Evolutionary conservation across 1,284 basidiomycete genomes (phyloP).

Genomic region (Trichosporon ovoides): DNA sequence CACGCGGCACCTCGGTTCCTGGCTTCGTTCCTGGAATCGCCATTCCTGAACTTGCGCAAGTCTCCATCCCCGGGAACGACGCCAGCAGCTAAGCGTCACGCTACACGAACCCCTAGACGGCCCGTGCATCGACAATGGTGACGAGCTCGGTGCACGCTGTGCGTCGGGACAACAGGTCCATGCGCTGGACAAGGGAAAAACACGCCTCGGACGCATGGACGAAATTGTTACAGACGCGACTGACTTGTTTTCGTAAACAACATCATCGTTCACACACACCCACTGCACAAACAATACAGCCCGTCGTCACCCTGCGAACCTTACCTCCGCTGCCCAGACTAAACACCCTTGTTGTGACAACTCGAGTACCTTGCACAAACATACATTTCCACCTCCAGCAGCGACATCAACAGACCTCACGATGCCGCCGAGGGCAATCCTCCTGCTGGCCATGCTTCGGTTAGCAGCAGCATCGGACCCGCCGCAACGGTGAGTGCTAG

Average conservation of each 20-base stretch:
- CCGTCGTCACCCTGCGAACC: neutral
- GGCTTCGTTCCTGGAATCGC: neutral
- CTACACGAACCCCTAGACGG: neutral
- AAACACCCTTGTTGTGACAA: conserved; percentile 4
- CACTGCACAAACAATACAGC: neutral
- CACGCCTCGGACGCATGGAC: neutral
- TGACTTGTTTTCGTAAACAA: neutral
- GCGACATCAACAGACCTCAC: neutral
- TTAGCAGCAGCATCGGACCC: neutral
- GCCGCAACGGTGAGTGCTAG: conserved; percentile 5
- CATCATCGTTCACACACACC: neutral
- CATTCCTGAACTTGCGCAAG: neutral
- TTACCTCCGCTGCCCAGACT: neutral
- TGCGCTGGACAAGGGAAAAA: neutral
- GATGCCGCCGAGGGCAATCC: conserved; percentile 1
- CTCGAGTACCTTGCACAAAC: neutral
- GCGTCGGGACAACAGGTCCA: neutral
- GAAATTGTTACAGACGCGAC: neutral
- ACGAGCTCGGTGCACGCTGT: neutral
- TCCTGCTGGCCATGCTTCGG: conserved; percentile 1
- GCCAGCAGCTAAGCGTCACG: neutral
- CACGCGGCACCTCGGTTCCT: neutral
- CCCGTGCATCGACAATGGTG: neutral
- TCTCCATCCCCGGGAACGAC: conserved; percentile 1
- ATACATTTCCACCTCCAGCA: neutral